Base-by-base conservation (phyloP, 177 flowering plant genomes). In the Vitis hybrid region DNA sequence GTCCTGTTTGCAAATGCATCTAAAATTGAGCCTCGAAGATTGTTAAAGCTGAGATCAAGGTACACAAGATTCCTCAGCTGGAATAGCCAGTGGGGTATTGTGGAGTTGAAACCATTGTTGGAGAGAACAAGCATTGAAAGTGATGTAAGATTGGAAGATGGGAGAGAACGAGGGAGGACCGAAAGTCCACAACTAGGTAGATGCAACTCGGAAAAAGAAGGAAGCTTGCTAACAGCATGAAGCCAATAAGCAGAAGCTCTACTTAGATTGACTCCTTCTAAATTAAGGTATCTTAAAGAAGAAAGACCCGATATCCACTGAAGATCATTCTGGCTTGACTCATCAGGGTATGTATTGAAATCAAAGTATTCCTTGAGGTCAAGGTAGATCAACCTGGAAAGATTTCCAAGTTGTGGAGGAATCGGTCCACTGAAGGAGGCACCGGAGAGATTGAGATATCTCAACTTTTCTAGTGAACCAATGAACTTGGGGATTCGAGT, bases 381-480 rank as follows among this genome's bases (percentile, higher is more conserved):
- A 49, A 78, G 81, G 14, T 50, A 29, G 1, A 10, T 62, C 66
- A 72, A 33, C 10, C 45, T 65, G 14, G 71, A 29, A 45, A 79
- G 76, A 53, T 75, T 62, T 12, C 78, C 81, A 0, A 78, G 61
- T 33, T 22, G 5, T 0, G 57, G 13, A 21, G 78, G 74, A 58
- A 75, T 3, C 2, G 2, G 0, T 6, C 78, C 79, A 10, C 18
- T 14, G 16, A 69, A 64, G n/a, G 22, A 16, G 2, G 77, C 65
- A 13, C 3, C 1, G 0, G 78, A 75, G 18, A 78, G 69, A 66
- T 72, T 65, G 10, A 78, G 78, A 60, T 75, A 72, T 50, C 21
- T 45, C 18, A 75, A 62, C 2, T 11, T 18, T 26, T 55, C n/a
- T 5, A 77, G 12, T 2, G 69, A 67, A 1, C 72, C 74, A 10